Percentiles rank a stretch among this genome's conserved stretches.
Conservation (phyloP, 805 yeast species). For the Monosporozyma unispora region DNA sequence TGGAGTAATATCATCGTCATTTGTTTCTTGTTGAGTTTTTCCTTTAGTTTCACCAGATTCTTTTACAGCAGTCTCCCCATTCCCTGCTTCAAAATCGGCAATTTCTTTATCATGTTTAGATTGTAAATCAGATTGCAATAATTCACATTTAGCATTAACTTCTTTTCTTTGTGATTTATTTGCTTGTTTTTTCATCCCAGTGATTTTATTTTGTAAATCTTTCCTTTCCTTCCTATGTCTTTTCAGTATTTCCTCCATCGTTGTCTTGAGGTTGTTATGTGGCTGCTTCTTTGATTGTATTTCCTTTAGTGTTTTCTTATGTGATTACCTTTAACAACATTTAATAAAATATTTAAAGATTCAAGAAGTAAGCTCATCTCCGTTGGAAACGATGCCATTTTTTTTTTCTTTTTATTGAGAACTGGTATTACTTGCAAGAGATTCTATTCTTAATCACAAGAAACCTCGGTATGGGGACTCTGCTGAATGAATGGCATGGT, state of each 20-base stretch:
- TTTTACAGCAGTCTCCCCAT: constrained; percentile 1
- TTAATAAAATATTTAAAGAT: too few relatives aligned
- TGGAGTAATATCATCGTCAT: constrained; percentile 50
- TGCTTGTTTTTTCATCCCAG: constrained; percentile 76
- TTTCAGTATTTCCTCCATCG: constrained; percentile 20
- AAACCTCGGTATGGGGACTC: too few relatives aligned
- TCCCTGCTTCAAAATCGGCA: constrained; percentile 11
- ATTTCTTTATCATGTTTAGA: constrained; percentile 48
- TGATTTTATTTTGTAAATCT: constrained; percentile 56
- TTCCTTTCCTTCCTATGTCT: constrained; percentile 63
- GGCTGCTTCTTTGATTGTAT: neutral
- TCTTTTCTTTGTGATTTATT: constrained; percentile 69
- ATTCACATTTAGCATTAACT: constrained; percentile 49
- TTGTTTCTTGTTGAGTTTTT: constrained; percentile 29
- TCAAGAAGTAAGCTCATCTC: neutral
- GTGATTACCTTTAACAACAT: too few relatives aligned
- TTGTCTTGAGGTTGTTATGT: neutral
- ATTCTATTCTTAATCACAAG: too few relatives aligned
- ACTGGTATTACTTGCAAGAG: too few relatives aligned
- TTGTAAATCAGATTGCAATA: constrained; percentile 49
- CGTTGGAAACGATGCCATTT: neutral
- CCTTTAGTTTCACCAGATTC: neutral
- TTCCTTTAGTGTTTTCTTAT: too few relatives aligned
- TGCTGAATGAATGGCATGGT: too few relatives aligned
- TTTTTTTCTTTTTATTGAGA: too few relatives aligned